Evolutionary conservation across 805 yeast genomes (phyloP), one percentile per base, ranked within the genome.

Genomic region (Metschnikowia drakensbergensis): DNA sequence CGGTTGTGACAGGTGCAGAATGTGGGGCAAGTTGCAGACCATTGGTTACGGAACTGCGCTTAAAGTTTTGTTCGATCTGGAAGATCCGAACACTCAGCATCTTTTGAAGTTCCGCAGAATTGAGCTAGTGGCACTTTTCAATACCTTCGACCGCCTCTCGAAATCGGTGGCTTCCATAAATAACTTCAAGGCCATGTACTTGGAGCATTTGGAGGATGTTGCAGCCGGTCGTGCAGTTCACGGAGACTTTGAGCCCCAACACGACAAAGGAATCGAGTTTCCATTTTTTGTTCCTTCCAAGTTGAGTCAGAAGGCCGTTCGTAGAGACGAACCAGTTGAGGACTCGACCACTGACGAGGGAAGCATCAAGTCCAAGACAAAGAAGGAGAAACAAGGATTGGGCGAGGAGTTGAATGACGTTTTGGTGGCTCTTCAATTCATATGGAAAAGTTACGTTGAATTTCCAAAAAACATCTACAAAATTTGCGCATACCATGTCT

Each of bases 21-120:
- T 94, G 68, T 94, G 99, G 99, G 99, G 99, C 7, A 94, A 94
- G 67, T 80, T 94, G 29, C 99, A 94, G 71, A 89, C 96, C 1
- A 88, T 94, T 11, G 99, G 99, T 22, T 94, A 94, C 66, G 99
- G 97, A 17, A 94, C 99, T 6, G 96, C 97, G 1, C 77, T 94
- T 61, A 94, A 94, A 65, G 79, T 92, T 25, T 72, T 94, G 50
- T 89, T 94, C 64, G 98, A 92, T 64, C 79, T 82, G 37, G 77
- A 72, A 46, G 76, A 75, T 51, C 77, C 80, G 25, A 74, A 73
- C 44, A 75, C 75, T 41, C 67, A 73, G 40, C 79, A 78, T 27
- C 78, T 86, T 39, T 75, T 82, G 50, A 78, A 75, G 48, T 76
- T 87, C 61, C 77, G 87, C 36, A 79, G 89, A 58, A 82, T 88